Evolutionary conservation across 2,329 filamentous ascomycete species (phyloP).

Genomic region (Ophiostoma sp.): DNA sequence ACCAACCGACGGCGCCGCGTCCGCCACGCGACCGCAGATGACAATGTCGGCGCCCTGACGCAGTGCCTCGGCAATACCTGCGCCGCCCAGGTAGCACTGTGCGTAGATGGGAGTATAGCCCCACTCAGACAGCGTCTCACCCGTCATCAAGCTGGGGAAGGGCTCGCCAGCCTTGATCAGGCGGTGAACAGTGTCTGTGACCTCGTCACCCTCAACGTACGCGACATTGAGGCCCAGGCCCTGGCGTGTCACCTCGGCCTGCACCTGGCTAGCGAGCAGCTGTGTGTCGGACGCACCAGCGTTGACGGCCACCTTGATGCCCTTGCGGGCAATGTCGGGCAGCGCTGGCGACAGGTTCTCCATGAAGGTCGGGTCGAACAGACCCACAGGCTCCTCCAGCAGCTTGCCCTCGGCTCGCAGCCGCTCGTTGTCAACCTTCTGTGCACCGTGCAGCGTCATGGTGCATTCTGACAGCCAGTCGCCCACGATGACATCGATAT

Average conservation of each 20-base stretch:
- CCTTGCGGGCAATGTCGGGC: conserved; percentile 32
- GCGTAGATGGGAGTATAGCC: conserved; percentile 26
- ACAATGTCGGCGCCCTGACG: conserved; percentile 40
- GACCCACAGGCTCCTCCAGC: conserved; percentile 29
- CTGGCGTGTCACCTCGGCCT: conserved; percentile 29
- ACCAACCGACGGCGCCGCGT: conserved; percentile 47
- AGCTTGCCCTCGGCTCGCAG: conserved; percentile 25
- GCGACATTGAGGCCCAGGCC: conserved; percentile 36
- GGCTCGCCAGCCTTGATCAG: conserved; percentile 26
- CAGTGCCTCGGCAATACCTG: conserved; percentile 41
- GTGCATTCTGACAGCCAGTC: conserved; percentile 39
- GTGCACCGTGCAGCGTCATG: conserved; percentile 37
- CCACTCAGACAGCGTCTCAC: conserved; percentile 28
- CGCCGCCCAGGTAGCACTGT: conserved; percentile 48
- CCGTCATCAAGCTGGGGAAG: conserved; percentile 27
- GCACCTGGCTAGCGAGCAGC: conserved; percentile 27
- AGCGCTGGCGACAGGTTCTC: conserved; percentile 38
- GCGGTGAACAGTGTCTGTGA: conserved; percentile 29
- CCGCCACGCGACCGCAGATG: conserved; percentile 42
- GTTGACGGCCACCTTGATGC: conserved; percentile 39
- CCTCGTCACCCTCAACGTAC: conserved; percentile 39
- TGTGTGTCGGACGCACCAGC: conserved; percentile 38
- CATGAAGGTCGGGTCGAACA: conserved; percentile 38
- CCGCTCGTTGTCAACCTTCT: conserved; percentile 33
- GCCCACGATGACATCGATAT: conserved; percentile 38